These are phyloP conservation scores for Acanthamoeba castellanii DNA, from an alignment of 208 protist genomes.

Conservation along the genomic window DNA sequence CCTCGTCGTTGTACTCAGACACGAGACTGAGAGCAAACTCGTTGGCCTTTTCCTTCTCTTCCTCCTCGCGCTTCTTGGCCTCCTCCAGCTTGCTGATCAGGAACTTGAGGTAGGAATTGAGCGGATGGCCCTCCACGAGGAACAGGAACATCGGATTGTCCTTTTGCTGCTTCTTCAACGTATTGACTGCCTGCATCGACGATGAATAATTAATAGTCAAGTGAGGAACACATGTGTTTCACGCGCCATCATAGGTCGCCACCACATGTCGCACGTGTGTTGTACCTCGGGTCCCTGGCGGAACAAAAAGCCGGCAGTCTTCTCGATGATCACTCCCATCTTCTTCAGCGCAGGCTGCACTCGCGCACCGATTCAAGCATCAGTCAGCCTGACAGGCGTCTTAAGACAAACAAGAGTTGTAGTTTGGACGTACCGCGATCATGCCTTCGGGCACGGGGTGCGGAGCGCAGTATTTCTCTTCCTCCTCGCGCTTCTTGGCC, in stretches of 20 bases:
- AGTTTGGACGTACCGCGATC: not conserved
- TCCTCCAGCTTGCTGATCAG: conserved; percentile 20
- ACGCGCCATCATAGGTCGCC: not conserved
- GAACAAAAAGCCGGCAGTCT: conserved; percentile 43
- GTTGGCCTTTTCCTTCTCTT: not conserved
- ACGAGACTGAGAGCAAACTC: conserved; percentile 48
- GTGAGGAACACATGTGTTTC: not conserved
- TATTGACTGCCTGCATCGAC: not conserved
- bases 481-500: conserved; percentile 30
- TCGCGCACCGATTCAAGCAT: not conserved
- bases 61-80: conserved; percentile 48
- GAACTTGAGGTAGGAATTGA: conserved; percentile 41
- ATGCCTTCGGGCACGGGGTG: conserved; percentile 38
- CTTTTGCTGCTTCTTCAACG: conserved; percentile 51
- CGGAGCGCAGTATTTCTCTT: conserved; percentile 5
- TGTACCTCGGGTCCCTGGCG: conserved; percentile 7
- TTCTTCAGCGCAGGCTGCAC: conserved; percentile 49
- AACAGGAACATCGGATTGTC: conserved; percentile 67
- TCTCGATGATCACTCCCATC: conserved; percentile 51
- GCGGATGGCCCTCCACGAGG: conserved; percentile 62
- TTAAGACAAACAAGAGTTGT: not conserved
- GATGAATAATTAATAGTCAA: not conserved
- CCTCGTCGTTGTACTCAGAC: conserved; percentile 41
- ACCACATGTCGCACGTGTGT: not conserved
- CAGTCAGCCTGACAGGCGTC: not conserved